Base-by-base conservation (phyloP, 352 stramenopile genomes). In the Aphanomyces astaci region DNA sequence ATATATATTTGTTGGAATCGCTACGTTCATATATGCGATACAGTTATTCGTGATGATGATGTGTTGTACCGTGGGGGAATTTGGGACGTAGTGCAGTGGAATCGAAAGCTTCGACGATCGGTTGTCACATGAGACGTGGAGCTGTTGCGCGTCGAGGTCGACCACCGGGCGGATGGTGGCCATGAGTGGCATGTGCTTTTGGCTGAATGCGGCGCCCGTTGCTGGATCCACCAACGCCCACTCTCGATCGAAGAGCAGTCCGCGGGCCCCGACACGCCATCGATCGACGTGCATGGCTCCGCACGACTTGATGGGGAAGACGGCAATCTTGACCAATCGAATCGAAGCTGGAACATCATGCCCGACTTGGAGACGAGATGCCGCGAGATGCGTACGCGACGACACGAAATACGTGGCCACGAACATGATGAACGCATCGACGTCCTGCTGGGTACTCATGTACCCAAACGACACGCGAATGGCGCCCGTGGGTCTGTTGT, bases 271-370 rank as follows among this genome's bases (percentile, higher is more conserved):
- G 19, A 91, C 70, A 17, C 80, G 77, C 82, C 84, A 93, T 25
- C 73, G 48, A 13, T 77, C 40, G 1, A 89, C 75, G n/a, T 28
- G 46, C 77, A 90, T 82, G 0, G 78, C 84, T 9, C 76, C 71
- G 49, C 84, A 90, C 30, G 84, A 93, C 68, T 93, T 93, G 70
- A 93, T 86, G 5, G 82, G 82, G 53, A 88, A 90, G 22, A 92
- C 31, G 27, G 80, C 77, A 30, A 90, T 72, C 56, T 89, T 89
- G 55, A 67, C 65, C 31, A 90, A 60, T 11, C 77, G 72, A 15
- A 70, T 66, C 10, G 53, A 19, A 4, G n/a, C 24, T 45, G 49
- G 15, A 30, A 36, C 31, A 30, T 32, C 13, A n/a, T n/a, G n/a
- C n/a, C n/a, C n/a, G n/a, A n/a, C n/a, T n/a, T n/a, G n/a, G n/a